Percentiles rank a stretch among this genome's conserved stretches.
Conservation (phyloP, 140 eudicot species). For the Flaveria floridana region DNA sequence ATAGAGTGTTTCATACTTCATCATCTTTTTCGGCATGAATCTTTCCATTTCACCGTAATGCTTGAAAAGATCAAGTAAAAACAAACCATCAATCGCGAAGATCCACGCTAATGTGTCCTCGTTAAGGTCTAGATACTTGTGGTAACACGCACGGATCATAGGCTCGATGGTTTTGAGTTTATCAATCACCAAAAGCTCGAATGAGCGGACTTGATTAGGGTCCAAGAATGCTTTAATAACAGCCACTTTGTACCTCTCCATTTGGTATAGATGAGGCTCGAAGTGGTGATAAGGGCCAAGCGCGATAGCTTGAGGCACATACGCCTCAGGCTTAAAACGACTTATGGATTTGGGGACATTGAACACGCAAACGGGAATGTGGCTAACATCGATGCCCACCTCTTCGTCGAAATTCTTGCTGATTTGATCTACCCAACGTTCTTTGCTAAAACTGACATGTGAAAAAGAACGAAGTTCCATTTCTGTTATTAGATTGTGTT, state of each 20-base stretch:
- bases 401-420: slow-evolving; percentile 33
- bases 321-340: slow-evolving; percentile 36
- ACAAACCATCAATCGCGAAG: slow-evolving; percentile 35
- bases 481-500: slow-evolving; percentile 8
- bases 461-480: slow-evolving; percentile 12
- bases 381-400: slow-evolving; percentile 28
- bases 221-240: slow-evolving; percentile 30
- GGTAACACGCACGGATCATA: slow-evolving; percentile 45
- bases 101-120: slow-evolving; percentile 50
- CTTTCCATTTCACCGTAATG: slow-evolving; percentile 24
- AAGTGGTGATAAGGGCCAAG: slow-evolving; percentile 40
- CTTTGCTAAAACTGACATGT: slow-evolving; percentile 18
- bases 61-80: slow-evolving; percentile 24
- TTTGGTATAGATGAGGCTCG: slow-evolving; percentile 30
- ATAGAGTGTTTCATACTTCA: slow-evolving; percentile 27
- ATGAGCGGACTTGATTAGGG: slow-evolving; percentile 25
- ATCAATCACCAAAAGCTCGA: slow-evolving; percentile 31
- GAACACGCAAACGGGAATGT: slow-evolving; percentile 30
- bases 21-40: slow-evolving; percentile 30
- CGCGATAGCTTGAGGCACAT: slow-evolving; percentile 34
- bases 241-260: slow-evolving; percentile 39
- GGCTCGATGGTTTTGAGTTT: slow-evolving; percentile 31
- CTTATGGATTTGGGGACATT: slow-evolving; percentile 33
- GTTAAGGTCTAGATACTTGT: slow-evolving; percentile 46
- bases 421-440: slow-evolving; percentile 36